Conservation (phyloP, 495 filamentous ascomycete species). For the Xylaria telfairii region DNA sequence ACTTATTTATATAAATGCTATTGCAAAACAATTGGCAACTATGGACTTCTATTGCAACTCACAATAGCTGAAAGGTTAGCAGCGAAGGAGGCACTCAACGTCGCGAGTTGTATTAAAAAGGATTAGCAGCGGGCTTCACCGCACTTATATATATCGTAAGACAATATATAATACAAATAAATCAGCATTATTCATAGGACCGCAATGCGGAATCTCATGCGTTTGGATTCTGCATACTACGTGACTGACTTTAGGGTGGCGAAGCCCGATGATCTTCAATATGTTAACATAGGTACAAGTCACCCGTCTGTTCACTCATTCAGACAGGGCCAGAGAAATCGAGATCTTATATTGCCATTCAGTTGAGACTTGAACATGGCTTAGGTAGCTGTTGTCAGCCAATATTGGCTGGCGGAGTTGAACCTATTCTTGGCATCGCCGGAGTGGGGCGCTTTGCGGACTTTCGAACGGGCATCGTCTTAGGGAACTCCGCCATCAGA, state of each 20-base stretch:
- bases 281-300: not conserved
- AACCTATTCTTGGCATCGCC: slow-evolving; percentile 12
- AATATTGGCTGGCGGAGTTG: slow-evolving; percentile 10
- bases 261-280: not conserved
- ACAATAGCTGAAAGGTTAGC: not conserved
- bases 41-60: not conserved
- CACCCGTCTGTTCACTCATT: not conserved
- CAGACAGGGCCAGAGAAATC: not conserved
- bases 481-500: slow-evolving; percentile 12
- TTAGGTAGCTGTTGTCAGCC: not conserved
- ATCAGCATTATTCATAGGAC: not conserved
- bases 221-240: not conserved
- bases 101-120: not conserved
- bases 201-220: not conserved
- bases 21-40: not conserved
- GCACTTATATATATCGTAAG: not conserved
- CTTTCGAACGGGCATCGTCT: not conserved
- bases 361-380: not conserved
- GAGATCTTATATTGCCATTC: not conserved
- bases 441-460: slow-evolving; percentile 22
- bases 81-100: not conserved
- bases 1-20: not conserved
- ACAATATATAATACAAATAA: not conserved
- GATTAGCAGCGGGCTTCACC: not conserved
- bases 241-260: too few relatives aligned